phyloP scores from a whole-genome alignment of 306 rosid species.

The Rosa multiflora region DNA sequence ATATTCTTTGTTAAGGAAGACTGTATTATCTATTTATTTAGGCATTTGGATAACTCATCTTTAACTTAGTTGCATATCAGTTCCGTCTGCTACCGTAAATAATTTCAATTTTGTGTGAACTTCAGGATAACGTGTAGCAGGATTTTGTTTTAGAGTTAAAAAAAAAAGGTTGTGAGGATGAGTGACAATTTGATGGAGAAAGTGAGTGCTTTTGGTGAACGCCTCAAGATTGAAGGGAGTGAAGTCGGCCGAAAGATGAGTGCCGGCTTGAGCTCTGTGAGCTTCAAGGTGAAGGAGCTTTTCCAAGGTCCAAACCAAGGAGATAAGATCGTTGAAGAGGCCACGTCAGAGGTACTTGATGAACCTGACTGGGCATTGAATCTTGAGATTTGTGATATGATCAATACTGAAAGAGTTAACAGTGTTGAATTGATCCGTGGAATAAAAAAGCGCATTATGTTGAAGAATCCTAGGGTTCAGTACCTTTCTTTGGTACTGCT shows the following conservation, averaged over 20 bases:
- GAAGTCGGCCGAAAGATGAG: conserved; percentile 88
- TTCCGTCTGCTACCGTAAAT: neutral
- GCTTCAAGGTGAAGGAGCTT: conserved; percentile 86
- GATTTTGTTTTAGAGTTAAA: neutral
- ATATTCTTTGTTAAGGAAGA: neutral
- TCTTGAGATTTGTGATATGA: conserved; percentile 82
- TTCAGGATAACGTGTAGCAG: conserved; percentile 14
- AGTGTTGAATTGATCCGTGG: conserved; percentile 78
- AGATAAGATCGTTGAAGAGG: conserved; percentile 84
- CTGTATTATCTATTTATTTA: neutral
- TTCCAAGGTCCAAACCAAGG: conserved; percentile 81
- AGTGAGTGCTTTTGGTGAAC: conserved; percentile 80
- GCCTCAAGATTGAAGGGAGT: conserved; percentile 71
- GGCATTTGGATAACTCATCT: neutral
- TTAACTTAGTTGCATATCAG: neutral
- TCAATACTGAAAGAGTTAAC: conserved; percentile 67
- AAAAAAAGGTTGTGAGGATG: conserved; percentile 37
- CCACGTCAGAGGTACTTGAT: conserved; percentile 82
- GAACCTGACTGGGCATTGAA: conserved; percentile 97
- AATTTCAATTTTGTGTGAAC: neutral
- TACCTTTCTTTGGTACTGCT: conserved; percentile 72
- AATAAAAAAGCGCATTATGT: conserved; percentile 62
- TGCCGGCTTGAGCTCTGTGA: conserved; percentile 82
- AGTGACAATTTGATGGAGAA: conserved; percentile 95
- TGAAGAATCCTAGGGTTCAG: conserved; percentile 87